These are phyloP conservation scores for Rhododendron molle DNA, from an alignment of 148 eudicot species.

Conservation along the genomic window DNA sequence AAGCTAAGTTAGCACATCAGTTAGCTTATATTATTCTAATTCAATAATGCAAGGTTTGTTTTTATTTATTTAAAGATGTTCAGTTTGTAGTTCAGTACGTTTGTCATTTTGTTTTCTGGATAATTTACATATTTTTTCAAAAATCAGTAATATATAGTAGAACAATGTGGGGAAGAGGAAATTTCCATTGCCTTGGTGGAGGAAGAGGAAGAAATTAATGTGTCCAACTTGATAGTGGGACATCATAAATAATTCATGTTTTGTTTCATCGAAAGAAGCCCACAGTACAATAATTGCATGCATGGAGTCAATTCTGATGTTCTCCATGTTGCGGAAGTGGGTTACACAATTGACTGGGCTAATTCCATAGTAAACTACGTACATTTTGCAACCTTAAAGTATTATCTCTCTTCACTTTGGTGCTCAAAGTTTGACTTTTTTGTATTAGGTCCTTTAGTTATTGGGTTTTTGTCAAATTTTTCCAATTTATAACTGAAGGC, in stretches of 20 bases:
- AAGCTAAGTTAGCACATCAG: too few species aligned
- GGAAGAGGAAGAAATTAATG: neutral
- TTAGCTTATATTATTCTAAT: too few species aligned
- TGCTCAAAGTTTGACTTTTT: neutral
- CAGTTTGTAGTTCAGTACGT: too few species aligned
- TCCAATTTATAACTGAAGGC: neutral
- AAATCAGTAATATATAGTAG: too few species aligned
- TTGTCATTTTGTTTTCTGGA: too few species aligned
- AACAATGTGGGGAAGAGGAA: too few species aligned
- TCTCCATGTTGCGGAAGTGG: neutral
- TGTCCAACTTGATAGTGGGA: neutral
- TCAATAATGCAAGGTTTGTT: too few species aligned
- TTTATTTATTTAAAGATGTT: too few species aligned
- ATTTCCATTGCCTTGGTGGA: neutral
- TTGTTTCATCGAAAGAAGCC: neutral
- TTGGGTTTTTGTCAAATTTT: neutral
- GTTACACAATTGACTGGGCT: neutral
- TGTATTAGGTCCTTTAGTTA: neutral
- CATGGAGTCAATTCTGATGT: neutral
- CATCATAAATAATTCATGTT: neutral
- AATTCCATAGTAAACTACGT: neutral
- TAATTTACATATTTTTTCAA: too few species aligned
- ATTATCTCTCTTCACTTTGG: neutral
- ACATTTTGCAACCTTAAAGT: neutral
- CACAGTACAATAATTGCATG: neutral